Conservation (phyloP, 75 land plant genomes). For the Sequoia sempervirens region DNA sequence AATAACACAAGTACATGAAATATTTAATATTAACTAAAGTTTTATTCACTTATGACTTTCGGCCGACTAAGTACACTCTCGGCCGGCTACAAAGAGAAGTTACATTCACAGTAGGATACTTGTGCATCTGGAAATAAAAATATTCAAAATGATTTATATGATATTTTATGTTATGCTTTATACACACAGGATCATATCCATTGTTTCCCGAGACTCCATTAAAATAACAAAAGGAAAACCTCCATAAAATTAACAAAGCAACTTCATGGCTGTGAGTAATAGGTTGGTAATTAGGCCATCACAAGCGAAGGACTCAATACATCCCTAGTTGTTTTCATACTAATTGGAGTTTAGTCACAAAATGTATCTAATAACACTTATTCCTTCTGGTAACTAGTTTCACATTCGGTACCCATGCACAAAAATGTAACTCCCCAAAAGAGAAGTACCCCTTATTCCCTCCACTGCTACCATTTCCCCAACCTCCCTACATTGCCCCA, state of each 20-base stretch:
- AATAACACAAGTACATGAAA: too few species aligned
- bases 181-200: background rate
- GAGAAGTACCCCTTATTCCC: too few species aligned
- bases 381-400: background rate
- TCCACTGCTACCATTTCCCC: too few species aligned
- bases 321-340: background rate
- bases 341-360: background rate
- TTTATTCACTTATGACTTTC: too few species aligned
- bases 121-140: background rate
- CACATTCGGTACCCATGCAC: too few species aligned
- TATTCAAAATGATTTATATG: background rate
- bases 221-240: background rate
- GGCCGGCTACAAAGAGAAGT: background rate
- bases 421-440: too few species aligned
- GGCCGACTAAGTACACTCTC: too few species aligned
- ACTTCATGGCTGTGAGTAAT: background rate
- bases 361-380: background rate
- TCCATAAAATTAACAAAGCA: background rate
- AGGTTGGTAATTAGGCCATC: background rate
- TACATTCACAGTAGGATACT: background rate
- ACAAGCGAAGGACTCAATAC: background rate
- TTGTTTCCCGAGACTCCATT: background rate
- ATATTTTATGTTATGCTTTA: background rate
- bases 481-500: too few species aligned
- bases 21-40: too few species aligned